Evolutionary conservation across 768 basidiomycete species (phyloP).

Genomic region (Leccinum arenicola): DNA sequence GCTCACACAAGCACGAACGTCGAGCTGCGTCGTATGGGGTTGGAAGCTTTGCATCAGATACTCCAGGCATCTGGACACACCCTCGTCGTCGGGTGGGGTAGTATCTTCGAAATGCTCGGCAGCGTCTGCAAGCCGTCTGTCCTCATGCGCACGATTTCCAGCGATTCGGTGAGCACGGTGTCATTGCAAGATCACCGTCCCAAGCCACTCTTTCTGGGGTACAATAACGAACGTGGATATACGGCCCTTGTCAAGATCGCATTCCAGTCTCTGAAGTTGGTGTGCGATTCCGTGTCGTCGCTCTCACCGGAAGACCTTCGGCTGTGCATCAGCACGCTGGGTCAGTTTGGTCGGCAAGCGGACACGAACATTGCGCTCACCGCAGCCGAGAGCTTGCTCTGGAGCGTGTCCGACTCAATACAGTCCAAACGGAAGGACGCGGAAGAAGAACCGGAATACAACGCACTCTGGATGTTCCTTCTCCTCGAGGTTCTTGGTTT

Average conservation of each 20-base stretch:
- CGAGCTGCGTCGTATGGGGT: constrained; percentile 83
- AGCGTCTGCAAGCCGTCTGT: constrained; percentile 73
- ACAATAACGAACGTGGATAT: constrained; percentile 66
- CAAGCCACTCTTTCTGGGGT: constrained; percentile 50
- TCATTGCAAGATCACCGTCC: constrained; percentile 39
- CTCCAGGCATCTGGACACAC: constrained; percentile 91
- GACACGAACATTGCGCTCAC: constrained; percentile 97
- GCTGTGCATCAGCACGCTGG: constrained; percentile 86
- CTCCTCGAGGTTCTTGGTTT: constrained; percentile 79
- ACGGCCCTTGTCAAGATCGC: constrained; percentile 83
- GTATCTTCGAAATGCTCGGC: constrained; percentile 87
- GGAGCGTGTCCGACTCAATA: constrained; percentile 95
- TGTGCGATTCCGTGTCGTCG: constrained; percentile 87
- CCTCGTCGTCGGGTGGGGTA: constrained; percentile 89
- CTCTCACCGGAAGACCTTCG: constrained; percentile 80
- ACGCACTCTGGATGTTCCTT: constrained; percentile 91
- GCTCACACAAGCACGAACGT: constrained; percentile 50
- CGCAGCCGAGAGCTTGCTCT: constrained; percentile 87
- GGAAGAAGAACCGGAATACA: constrained; percentile 68
- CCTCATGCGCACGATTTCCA: constrained; percentile 34
- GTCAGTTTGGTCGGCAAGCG: constrained; percentile 86
- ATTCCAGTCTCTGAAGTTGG: constrained; percentile 89
- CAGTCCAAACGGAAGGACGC: constrained; percentile 73
- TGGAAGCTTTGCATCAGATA: constrained; percentile 88
- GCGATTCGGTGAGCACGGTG: constrained; percentile 42